Conservation (phyloP, 495 filamentous ascomycete species). For the Penicillium roqueforti region DNA sequence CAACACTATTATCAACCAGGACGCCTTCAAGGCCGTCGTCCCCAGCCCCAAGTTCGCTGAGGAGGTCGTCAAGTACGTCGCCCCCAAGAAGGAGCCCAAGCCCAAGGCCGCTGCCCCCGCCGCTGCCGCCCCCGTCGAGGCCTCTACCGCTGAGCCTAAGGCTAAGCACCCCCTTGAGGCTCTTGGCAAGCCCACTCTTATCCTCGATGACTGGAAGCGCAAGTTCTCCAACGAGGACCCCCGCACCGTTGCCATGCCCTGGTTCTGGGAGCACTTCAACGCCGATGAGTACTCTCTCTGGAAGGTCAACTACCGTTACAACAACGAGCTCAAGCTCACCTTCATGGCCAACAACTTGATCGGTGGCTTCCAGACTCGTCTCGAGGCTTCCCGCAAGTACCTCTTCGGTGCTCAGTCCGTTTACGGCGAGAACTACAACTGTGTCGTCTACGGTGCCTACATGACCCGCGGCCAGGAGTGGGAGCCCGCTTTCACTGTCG, state of each 20-base stretch:
- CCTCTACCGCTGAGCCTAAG: slow-evolving; percentile 70
- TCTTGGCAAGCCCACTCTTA: slow-evolving; percentile 72
- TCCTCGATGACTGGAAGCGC: slow-evolving; percentile 96
- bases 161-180: slow-evolving; percentile 93
- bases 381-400: slow-evolving; percentile 98
- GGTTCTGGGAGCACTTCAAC: slow-evolving; percentile 96
- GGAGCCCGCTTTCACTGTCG: slow-evolving; percentile 86
- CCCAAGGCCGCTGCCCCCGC: slow-evolving; percentile 57
- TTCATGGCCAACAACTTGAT: slow-evolving; percentile 99
- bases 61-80: slow-evolving; percentile 75
- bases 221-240: slow-evolving; percentile 97
- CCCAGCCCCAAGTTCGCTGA: slow-evolving; percentile 73
- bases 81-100: slow-evolving; percentile 86
- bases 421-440: slow-evolving; percentile 82
- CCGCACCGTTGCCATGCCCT: slow-evolving; percentile 75
- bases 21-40: slow-evolving; percentile 76
- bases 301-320: slow-evolving; percentile 94
- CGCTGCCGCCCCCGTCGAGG: slow-evolving; percentile 57
- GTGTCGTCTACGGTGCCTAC: slow-evolving; percentile 85
- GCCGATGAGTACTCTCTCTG: slow-evolving; percentile 93
- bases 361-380: slow-evolving; percentile 92
- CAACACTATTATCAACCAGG: slow-evolving; percentile 87
- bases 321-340: slow-evolving; percentile 89
- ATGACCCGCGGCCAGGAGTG: slow-evolving; percentile 88
- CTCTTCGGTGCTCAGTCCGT: slow-evolving; percentile 91